phyloP scores from a whole-genome alignment of 345 rosid species.

The Passiflora organensis region DNA sequence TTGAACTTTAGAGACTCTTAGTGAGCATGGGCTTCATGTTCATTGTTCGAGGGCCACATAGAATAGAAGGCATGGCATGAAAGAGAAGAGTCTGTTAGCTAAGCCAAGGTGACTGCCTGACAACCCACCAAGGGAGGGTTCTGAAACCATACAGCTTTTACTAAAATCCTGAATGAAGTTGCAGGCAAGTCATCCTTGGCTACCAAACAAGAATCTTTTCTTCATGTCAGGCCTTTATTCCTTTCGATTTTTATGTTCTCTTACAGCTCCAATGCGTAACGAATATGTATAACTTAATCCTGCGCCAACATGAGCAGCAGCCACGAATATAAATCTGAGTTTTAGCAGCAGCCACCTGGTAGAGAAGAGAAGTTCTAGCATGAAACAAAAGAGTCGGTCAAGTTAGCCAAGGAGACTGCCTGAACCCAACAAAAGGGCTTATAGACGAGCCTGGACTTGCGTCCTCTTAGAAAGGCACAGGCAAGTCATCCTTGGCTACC shows the following conservation, averaged over 20 bases:
- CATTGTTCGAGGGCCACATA: conserved; percentile 1
- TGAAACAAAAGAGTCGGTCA: conserved; percentile 30
- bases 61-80: conserved; percentile 42
- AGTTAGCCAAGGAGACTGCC: conserved; percentile 42
- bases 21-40: too few species aligned
- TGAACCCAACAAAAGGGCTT: conserved; percentile 8
- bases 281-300: too few species aligned
- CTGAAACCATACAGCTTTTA: neutral
- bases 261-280: neutral
- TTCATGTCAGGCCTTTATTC: conserved; percentile 32
- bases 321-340: neutral
- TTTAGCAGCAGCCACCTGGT: neutral
- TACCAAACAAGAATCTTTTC: conserved; percentile 28
- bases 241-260: neutral
- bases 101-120: conserved; percentile 44
- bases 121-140: neutral
- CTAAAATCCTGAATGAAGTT: neutral
- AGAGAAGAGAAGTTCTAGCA: conserved; percentile 27
- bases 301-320: too few species aligned
- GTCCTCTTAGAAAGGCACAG: conserved; percentile 22
- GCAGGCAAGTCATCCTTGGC: conserved; percentile 43
- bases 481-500: conserved; percentile 65
- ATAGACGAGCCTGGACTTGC: neutral
- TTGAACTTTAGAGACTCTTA: too few species aligned
- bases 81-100: conserved; percentile 26